phyloP scores from a whole-genome alignment of 768 basidiomycete species.

The Tulasnella sp. region DNA sequence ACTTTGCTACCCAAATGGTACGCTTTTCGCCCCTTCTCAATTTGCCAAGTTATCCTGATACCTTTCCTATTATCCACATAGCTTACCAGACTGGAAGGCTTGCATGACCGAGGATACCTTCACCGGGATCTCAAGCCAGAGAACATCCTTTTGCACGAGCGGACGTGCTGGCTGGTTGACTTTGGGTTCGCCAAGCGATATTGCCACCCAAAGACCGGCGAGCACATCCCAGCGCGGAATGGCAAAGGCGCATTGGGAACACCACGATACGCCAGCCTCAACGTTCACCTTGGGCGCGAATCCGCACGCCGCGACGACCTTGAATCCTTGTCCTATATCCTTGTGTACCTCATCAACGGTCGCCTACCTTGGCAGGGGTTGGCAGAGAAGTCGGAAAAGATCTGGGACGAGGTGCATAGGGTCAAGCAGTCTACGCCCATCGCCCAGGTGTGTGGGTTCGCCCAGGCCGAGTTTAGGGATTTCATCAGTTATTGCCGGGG shows the following conservation, averaged over 20 bases:
- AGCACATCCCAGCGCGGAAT: slow-evolving; percentile 6
- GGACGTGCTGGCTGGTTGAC: slow-evolving; percentile 1
- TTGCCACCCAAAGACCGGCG: neutral
- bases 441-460: neutral
- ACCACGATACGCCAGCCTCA: slow-evolving; percentile 3
- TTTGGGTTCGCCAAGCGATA: slow-evolving; percentile 9
- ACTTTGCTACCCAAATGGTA: neutral
- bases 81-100: neutral
- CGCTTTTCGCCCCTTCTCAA: neutral
- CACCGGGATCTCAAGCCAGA: slow-evolving; percentile 44
- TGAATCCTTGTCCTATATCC: neutral
- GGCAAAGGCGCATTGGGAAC: slow-evolving; percentile 7
- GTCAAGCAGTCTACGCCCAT: slow-evolving; percentile 1
- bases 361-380: slow-evolving; percentile 13
- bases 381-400: neutral
- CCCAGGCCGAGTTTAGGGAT: neutral
- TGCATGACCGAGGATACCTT: slow-evolving; percentile 19
- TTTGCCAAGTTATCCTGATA: neutral
- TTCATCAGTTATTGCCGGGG: slow-evolving; percentile 1
- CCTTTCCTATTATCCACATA: neutral
- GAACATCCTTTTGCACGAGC: slow-evolving; percentile 33
- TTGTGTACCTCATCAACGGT: slow-evolving; percentile 11
- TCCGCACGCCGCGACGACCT: slow-evolving; percentile 12
- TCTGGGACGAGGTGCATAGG: slow-evolving; percentile 2
- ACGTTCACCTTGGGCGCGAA: slow-evolving; percentile 6